Base-by-base conservation (phyloP, 176 grass and related monocot species). In the Bothriochloa decipiens region DNA sequence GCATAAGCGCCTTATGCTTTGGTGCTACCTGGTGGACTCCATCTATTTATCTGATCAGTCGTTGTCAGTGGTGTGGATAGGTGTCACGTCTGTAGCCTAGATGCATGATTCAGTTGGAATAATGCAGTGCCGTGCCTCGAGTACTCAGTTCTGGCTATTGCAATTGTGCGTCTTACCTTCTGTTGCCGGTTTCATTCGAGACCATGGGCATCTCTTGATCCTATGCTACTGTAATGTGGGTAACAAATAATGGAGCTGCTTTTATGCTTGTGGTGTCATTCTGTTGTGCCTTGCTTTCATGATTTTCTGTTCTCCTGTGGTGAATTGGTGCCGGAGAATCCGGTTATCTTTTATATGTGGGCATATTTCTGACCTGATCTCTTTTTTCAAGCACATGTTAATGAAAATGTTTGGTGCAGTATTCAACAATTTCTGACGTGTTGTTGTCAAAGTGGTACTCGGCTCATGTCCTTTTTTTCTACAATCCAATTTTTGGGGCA, bases 41-140 rank as follows among this genome's bases (percentile, higher is more conserved):
- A 65, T 25, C 18, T 20, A 49, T 81, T 35, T 68, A 70, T 52
- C 82, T 70, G 49, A 71, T 62, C 17, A 8, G 64, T 67, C 16
- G 5, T 17, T 35, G 68, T 68, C 36, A 40, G 29, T 74, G 63
- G 68, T 69, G 60, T 40, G 45, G 47, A 20, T 67, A 69, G 80
- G 68, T 58, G 53, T n/a, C 20, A 2, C 60, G 25, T 74, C 46
- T 50, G 68, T 86, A 82, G 72, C 55, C n/a, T 17, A 67, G 35
- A 63, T 13, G 8, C 46, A n/a, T 74, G 55, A 60, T 80, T 75
- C 50, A 37, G 74, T 32, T 86, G 84, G 69, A 87, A 87, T 84
- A 83, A 69, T 87, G 49, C 18, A 60, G 74, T 68, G n/a, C 0
- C 86, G 36, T 77, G 20, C 22, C 13, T 11, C 42, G 4, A 58